Evolutionary conservation across 2,329 filamentous ascomycete genomes (phyloP).

Genomic region (Aspergillus oerlinghausenensis): DNA sequence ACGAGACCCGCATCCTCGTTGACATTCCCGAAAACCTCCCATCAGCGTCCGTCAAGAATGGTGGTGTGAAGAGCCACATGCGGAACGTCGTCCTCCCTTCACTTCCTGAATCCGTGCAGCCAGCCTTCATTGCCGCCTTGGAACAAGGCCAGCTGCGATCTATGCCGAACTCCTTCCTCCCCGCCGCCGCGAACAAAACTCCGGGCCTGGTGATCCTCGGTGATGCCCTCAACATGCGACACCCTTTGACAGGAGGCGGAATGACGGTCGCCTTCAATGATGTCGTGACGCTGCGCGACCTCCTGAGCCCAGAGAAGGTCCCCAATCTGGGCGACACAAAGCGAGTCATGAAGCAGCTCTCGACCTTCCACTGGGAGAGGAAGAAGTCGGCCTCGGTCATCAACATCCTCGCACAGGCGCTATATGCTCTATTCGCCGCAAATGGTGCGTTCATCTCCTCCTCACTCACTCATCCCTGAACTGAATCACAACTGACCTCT

Average conservation of each 20-base stretch:
- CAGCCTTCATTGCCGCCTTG: slow-evolving; percentile 70
- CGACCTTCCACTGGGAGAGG: slow-evolving; percentile 77
- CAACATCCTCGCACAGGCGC: slow-evolving; percentile 94
- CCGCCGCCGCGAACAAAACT: slow-evolving; percentile 66
- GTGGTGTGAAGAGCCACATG: slow-evolving; percentile 83
- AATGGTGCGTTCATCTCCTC: slow-evolving; percentile 45
- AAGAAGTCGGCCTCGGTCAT: slow-evolving; percentile 82
- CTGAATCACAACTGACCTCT: slow-evolving; percentile 3
- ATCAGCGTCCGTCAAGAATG: slow-evolving; percentile 66
- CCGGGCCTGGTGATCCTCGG: slow-evolving; percentile 77
- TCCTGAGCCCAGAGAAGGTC: slow-evolving; percentile 66
- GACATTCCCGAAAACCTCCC: slow-evolving; percentile 78
- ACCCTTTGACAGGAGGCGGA: slow-evolving; percentile 91
- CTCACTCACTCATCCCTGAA: neutral
- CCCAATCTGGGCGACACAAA: slow-evolving; percentile 64
- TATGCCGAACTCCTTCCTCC: slow-evolving; percentile 96
- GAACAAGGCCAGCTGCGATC: slow-evolving; percentile 73
- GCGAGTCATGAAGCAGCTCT: slow-evolving; percentile 64
- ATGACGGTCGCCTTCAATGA: slow-evolving; percentile 99
- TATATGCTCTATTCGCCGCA: slow-evolving; percentile 88
- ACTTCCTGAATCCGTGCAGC: slow-evolving; percentile 66
- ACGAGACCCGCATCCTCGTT: slow-evolving; percentile 85
- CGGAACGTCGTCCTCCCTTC: slow-evolving; percentile 72
- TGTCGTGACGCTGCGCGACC: slow-evolving; percentile 68
- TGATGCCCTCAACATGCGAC: slow-evolving; percentile 99